phyloP scores from a whole-genome alignment of 108 stramenopile species.

The Fragilariopsis cylindrus region DNA sequence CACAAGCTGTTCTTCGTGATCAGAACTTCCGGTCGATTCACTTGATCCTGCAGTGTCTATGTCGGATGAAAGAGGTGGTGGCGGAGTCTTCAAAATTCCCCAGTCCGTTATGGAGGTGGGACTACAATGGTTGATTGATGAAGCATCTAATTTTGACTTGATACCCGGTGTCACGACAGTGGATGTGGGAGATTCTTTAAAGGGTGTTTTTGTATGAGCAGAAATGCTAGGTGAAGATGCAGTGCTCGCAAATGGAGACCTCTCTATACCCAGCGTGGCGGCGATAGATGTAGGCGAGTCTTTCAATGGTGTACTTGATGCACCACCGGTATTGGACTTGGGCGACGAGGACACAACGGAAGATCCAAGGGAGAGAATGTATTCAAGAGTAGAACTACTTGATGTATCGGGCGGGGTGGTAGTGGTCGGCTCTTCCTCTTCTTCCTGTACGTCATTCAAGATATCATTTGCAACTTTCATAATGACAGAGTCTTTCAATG shows the following conservation, averaged over 20 bases:
- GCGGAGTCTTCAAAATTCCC: not conserved
- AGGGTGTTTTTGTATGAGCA: no score
- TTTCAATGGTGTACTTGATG: not conserved
- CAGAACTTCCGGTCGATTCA: not conserved
- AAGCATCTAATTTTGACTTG: not conserved
- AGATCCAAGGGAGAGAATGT: constrained; percentile 6
- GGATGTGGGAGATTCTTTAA: no score
- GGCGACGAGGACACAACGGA: not conserved
- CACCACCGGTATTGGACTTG: not conserved
- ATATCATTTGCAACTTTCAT: no score
- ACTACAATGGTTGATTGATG: not conserved
- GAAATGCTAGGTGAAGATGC: no score
- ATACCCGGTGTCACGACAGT: not conserved
- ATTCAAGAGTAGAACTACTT: constrained; percentile 5
- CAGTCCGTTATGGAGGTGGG: not conserved
- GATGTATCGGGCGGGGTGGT: not conserved
- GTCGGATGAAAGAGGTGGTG: not conserved
- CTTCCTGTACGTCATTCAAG: no score
- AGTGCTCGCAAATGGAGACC: no score
- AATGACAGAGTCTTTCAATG: no score
- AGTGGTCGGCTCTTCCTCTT: no score
- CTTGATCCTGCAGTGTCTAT: not conserved
- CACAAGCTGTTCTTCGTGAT: not conserved
- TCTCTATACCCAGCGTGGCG: no score
- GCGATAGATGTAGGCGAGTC: no score